phyloP scores from a whole-genome alignment of 805 yeast species.

The Yamadazyma sp. region DNA sequence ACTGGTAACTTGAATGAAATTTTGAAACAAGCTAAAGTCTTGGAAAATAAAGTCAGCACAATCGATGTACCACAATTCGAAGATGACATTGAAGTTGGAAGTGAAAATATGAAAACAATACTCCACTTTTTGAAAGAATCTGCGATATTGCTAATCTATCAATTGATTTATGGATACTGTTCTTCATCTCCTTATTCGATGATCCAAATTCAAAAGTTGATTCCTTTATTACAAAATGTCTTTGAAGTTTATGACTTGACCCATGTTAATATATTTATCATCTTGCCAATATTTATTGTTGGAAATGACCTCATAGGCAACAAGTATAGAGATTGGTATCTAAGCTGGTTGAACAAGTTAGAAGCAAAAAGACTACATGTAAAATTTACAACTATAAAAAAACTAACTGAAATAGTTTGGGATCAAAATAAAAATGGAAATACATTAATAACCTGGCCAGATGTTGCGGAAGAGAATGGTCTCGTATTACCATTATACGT shows the following conservation, averaged over 20 bases:
- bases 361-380: not conserved
- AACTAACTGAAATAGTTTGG: not conserved
- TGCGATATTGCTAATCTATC: not conserved
- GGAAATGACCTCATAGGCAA: not conserved
- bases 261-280: not conserved
- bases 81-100: not conserved
- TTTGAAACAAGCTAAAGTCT: not conserved
- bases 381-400: not conserved
- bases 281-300: not conserved
- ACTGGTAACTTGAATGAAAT: not conserved
- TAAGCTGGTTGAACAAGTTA: not conserved
- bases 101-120: not conserved
- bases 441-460: conserved; percentile 2
- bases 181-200: not conserved
- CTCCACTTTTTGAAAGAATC: not conserved
- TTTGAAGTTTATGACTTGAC: not conserved
- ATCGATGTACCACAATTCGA: not conserved
- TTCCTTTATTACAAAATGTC: not conserved
- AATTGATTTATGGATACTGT: not conserved
- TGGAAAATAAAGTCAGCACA: not conserved
- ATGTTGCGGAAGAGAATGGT: conserved; percentile 1
- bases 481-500: conserved; percentile 2
- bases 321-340: not conserved
- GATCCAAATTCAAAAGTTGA: not conserved
- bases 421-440: not conserved